phyloP scores from a whole-genome alignment of 192 early-diverging fungal genomes.

The Entomortierella beljakovae region DNA sequence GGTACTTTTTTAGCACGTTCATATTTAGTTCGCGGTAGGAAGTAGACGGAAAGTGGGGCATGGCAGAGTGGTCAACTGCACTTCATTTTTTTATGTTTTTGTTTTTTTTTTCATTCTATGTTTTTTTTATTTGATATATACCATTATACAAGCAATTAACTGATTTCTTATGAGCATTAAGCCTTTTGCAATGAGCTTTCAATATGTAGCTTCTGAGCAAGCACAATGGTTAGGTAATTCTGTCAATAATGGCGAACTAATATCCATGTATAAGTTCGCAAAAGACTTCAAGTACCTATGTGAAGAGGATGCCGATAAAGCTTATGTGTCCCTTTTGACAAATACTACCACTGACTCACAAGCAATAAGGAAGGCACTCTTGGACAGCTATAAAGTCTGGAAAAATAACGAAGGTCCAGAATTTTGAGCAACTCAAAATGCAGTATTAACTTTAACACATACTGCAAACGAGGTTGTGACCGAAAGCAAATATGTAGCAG shows the following conservation, averaged over 20 bases:
- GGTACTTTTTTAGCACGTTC: slow-evolving; percentile 21
- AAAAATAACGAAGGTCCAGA: slow-evolving; percentile 9
- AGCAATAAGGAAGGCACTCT: not conserved
- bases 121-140: too few relatives aligned
- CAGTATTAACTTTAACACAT: slow-evolving; percentile 9
- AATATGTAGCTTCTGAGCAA: not conserved
- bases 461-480: slow-evolving; percentile 14
- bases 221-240: slow-evolving; percentile 7
- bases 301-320: slow-evolving; percentile 7
- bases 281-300: not conserved
- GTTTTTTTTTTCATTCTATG: not conserved
- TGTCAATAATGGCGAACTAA: not conserved
- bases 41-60: slow-evolving; percentile 31
- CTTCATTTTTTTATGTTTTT: slow-evolving; percentile 5
- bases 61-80: slow-evolving; percentile 25
- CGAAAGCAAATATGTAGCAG: slow-evolving; percentile 16
- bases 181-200: slow-evolving; percentile 12
- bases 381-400: slow-evolving; percentile 11
- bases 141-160: slow-evolving; percentile 1
- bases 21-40: slow-evolving; percentile 30
- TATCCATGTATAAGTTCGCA: slow-evolving; percentile 19
- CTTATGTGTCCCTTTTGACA: slow-evolving; percentile 4
- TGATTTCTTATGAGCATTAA: not conserved
- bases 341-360: slow-evolving; percentile 1
- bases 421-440: slow-evolving; percentile 11